Evolutionary conservation across 2,329 filamentous ascomycete species (phyloP).

Genomic region (Samsoniella hepiali): DNA sequence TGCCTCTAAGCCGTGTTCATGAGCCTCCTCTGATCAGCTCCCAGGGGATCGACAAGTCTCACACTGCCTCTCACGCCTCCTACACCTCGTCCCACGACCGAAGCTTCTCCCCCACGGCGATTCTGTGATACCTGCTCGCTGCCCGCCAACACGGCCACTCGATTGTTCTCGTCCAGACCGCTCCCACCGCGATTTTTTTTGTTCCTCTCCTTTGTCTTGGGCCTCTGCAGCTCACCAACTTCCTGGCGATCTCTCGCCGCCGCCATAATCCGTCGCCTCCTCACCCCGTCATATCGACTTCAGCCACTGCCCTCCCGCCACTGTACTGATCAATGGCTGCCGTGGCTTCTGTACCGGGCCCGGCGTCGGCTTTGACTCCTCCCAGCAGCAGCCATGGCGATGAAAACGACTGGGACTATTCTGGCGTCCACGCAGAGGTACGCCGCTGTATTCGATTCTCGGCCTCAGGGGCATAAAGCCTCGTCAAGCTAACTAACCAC

Average conservation of each 20-base stretch:
- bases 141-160: neutral
- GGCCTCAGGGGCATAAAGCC: neutral
- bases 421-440: conserved; percentile 37
- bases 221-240: neutral
- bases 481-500: neutral
- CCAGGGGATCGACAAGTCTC: neutral
- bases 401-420: conserved; percentile 43
- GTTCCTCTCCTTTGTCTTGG: neutral
- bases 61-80: neutral
- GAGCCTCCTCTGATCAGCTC: neutral
- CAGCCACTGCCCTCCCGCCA: conserved; percentile 6
- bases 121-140: neutral
- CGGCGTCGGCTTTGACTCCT: conserved; percentile 46
- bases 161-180: neutral
- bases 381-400: conserved; percentile 49
- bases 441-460: conserved; percentile 23
- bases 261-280: neutral
- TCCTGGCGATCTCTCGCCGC: neutral
- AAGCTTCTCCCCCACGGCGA: neutral
- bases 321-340: conserved; percentile 43
- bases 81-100: neutral
- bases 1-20: neutral
- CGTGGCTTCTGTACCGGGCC: conserved; percentile 49
- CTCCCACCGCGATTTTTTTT: neutral
- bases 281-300: neutral